These are phyloP conservation scores for Chlorella sp. DNA, from an alignment of 139 green algal genomes.

Conservation along the genomic window DNA sequence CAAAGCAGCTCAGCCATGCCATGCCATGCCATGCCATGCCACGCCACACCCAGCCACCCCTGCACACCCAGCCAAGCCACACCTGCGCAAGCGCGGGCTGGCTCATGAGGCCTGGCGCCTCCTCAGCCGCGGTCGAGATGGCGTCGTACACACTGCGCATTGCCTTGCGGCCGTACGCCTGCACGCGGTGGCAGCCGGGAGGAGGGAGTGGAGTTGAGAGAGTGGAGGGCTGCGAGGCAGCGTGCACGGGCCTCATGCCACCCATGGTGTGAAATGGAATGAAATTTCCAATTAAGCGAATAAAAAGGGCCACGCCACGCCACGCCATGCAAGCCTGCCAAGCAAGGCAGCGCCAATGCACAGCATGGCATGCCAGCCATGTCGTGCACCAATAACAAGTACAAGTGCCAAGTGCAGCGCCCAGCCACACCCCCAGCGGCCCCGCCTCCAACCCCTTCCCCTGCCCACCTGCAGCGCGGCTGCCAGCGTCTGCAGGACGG, in stretches of 20 bases:
- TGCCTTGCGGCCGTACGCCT: slow-evolving; percentile 75
- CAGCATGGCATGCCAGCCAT: neutral
- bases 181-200: neutral
- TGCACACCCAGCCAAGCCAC: too few species aligned
- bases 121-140: slow-evolving; percentile 77
- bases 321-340: neutral
- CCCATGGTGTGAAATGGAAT: too few species aligned
- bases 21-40: neutral
- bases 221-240: too few species aligned
- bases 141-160: slow-evolving; percentile 89
- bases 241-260: too few species aligned
- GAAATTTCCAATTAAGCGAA: too few species aligned
- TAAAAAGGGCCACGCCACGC: neutral
- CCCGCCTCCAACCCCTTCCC: too few species aligned
- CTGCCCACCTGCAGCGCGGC: slow-evolving; percentile 63
- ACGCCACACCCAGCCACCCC: neutral
- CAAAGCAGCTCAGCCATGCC: too few species aligned
- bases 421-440: too few species aligned
- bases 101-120: slow-evolving; percentile 10
- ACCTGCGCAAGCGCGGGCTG: slow-evolving; percentile 10
- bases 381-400: neutral
- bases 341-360: neutral
- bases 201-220: too few species aligned
- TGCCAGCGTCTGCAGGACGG: slow-evolving; percentile 25
- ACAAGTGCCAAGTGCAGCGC: too few species aligned